Evolutionary conservation across 2,329 filamentous ascomycete genomes (phyloP), one percentile per base, ranked within the genome.

Genomic region (Pseudocercospora fijiensis): DNA sequence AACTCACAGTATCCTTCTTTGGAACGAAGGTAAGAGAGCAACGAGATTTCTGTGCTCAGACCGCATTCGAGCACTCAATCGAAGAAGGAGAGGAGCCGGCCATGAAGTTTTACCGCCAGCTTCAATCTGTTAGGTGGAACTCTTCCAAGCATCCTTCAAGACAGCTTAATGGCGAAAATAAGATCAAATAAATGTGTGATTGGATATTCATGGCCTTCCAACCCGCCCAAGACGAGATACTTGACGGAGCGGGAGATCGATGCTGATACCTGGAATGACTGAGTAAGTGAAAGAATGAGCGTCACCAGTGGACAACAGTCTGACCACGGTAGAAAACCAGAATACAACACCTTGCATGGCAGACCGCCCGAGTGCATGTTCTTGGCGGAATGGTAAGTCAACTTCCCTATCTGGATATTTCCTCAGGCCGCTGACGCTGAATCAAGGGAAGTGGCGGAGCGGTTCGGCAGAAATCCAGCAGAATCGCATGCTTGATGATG

Each of bases 401-500:
- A 3, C 16, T 37, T 43, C 11, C 37, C 20, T 20, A n/a, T 24
- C 20, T 43, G 30, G 18, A 22, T 13, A 13, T 9, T 9, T 16
- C 10, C 13, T 16, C 13, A 16, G 33, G 20, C 20, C 24, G 55
- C 55, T 41, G 11, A 57, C 30, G 22, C 30, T 24, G n/a, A 10
- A 37, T 24, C 27, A 37, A 57, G 55, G 53, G 53, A 57, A 18
- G 18, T 28, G 26, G 57, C 57, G 41, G 41, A 18, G 18, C 27
- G 26, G 57, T 43, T 26, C 24, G 52, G 26, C 16, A 41, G 18
- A n/a, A 60, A 60, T 33, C 26, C 41, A 13, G 57, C 41, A 13
- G 57, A 60, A 26, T 60, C 57, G 10, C 52, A 20, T 33, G 57
- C 57, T 27, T 60, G 57, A n/a, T n/a, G n/a, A n/a, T n/a, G n/a